Percentiles rank a stretch among this genome's conserved stretches.
These are phyloP conservation scores for Kuraishia floccosa DNA, from an alignment of 805 yeast genomes.

Conservation along the genomic window DNA sequence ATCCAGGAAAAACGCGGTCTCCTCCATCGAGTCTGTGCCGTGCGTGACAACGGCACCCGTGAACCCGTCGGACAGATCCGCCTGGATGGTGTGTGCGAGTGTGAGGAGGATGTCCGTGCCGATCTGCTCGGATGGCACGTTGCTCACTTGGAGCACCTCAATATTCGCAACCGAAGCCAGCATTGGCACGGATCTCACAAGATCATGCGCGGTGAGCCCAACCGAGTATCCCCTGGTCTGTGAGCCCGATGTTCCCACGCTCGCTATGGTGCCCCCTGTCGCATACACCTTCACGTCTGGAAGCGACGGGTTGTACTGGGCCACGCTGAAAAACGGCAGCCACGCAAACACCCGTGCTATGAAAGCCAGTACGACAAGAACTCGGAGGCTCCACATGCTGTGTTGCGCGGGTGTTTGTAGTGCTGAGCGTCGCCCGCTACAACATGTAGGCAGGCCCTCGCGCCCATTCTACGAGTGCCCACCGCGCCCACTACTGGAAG, in stretches of 20 bases:
- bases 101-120: conserved; percentile 31
- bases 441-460: too few relatives aligned
- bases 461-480: too few relatives aligned
- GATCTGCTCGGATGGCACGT: conserved; percentile 50
- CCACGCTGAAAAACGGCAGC: too few relatives aligned
- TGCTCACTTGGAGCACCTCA: conserved; percentile 52
- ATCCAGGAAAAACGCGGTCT: conserved; percentile 55
- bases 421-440: too few relatives aligned
- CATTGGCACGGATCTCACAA: conserved; percentile 44
- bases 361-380: too few relatives aligned
- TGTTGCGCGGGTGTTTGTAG: too few relatives aligned
- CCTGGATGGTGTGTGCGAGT: conserved; percentile 33
- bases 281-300: conserved; percentile 36
- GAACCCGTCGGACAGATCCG: conserved; percentile 26
- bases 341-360: too few relatives aligned
- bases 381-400: too few relatives aligned
- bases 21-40: conserved; percentile 64
- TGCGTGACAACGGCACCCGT: conserved; percentile 59
- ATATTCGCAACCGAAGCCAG: conserved; percentile 40
- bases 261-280: conserved; percentile 52
- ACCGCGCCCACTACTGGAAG: too few relatives aligned
- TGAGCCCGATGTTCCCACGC: conserved; percentile 33
- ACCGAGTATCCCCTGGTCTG: conserved; percentile 45
- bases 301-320: too few relatives aligned
- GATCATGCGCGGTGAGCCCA: conserved; percentile 38